phyloP scores from a whole-genome alignment of 208 protist genomes.

The Trypanosoma vivax region DNA sequence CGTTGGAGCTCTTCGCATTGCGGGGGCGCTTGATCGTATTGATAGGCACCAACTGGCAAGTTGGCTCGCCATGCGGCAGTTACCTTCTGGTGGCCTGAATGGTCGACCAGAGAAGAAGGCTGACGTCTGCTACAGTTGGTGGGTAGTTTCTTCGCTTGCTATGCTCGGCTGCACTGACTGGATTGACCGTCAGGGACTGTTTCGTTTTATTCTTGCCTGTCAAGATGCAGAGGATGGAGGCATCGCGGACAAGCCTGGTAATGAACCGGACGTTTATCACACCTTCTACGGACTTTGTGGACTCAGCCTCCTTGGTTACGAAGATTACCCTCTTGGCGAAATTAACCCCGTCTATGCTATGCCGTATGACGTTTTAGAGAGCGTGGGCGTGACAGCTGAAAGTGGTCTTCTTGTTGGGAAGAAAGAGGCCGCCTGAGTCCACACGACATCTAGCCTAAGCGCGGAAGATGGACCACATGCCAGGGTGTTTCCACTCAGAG shows the following conservation, averaged over 20 bases:
- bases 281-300: slow-evolving; percentile 98
- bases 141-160: slow-evolving; percentile 95
- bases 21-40: slow-evolving; percentile 80
- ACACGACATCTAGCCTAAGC: no score
- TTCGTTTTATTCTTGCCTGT: slow-evolving; percentile 93
- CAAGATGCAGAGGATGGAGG: slow-evolving; percentile 96
- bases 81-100: slow-evolving; percentile 97
- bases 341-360: slow-evolving; percentile 91
- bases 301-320: slow-evolving; percentile 88
- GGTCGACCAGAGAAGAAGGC: slow-evolving; percentile 99
- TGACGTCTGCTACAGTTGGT: slow-evolving; percentile 99
- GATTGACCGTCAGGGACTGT: slow-evolving; percentile 93
- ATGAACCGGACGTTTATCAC: slow-evolving; percentile 98
- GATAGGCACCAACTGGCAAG: slow-evolving; percentile 91
- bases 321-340: slow-evolving; percentile 42
- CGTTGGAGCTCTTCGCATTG: slow-evolving; percentile 95
- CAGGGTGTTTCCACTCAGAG: no score
- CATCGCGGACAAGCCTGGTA: slow-evolving; percentile 97
- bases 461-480: no score
- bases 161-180: slow-evolving; percentile 91
- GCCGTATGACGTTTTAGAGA: slow-evolving; percentile 72
- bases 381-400: slow-evolving; percentile 38
- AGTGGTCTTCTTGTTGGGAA: slow-evolving; percentile 50
- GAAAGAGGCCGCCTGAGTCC: neutral
- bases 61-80: slow-evolving; percentile 98